These are phyloP conservation scores for Peronosclerospora sorghi DNA, from an alignment of 352 stramenopile species.

Conservation along the genomic window DNA sequence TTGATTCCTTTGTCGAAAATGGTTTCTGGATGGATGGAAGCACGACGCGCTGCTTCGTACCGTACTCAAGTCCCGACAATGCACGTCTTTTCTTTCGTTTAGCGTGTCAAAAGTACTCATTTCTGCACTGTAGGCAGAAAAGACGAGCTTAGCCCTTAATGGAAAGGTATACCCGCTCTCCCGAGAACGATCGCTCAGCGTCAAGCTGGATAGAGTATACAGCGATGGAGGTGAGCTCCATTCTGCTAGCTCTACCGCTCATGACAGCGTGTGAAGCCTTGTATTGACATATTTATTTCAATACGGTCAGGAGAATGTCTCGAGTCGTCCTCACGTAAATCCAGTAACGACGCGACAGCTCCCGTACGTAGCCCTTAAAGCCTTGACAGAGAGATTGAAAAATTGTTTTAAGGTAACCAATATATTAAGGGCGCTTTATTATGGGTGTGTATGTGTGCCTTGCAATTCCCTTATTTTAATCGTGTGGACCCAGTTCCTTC, in stretches of 20 bases:
- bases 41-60: conserved; percentile 83
- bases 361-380: not conserved
- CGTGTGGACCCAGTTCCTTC: too few relatives aligned
- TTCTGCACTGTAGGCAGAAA: conserved; percentile 23
- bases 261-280: not conserved
- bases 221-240: conserved; percentile 31
- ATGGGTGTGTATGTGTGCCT: too few relatives aligned
- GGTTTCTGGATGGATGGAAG: conserved; percentile 85
- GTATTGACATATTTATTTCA: conserved; percentile 14
- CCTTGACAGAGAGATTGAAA: too few relatives aligned
- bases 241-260: not conserved
- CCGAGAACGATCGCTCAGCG: conserved; percentile 34
- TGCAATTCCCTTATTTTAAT: too few relatives aligned
- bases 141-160: conserved; percentile 34
- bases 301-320: conserved; percentile 13
- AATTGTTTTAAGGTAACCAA: too few relatives aligned
- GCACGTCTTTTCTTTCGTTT: conserved; percentile 17
- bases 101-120: too few relatives aligned
- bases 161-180: conserved; percentile 53
- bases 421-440: too few relatives aligned
- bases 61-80: conserved; percentile 37
- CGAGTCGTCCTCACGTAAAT: conserved; percentile 12
- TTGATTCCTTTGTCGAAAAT: conserved; percentile 43
- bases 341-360: conserved; percentile 7
- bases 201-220: conserved; percentile 27